Evolutionary conservation across 805 yeast species (phyloP).

Genomic region (Candida ulmi): DNA sequence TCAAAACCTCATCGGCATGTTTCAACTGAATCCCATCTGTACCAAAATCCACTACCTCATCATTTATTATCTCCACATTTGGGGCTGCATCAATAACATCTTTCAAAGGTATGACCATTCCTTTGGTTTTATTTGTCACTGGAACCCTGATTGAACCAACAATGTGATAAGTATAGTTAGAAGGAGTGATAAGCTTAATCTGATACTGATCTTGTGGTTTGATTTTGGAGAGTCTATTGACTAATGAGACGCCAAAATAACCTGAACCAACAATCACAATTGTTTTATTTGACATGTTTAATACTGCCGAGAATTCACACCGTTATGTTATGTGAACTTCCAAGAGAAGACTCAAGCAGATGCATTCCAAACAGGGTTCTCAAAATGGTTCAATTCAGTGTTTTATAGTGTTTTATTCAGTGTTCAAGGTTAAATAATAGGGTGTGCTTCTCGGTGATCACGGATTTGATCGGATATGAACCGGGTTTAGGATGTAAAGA

Average conservation of each 20-base stretch:
- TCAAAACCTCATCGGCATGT: constrained; percentile 2
- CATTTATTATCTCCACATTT: constrained; percentile 18
- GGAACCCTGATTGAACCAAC: constrained; percentile 16
- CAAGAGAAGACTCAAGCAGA: too few relatives aligned
- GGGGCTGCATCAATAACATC: constrained; percentile 12
- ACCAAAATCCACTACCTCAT: constrained; percentile 16
- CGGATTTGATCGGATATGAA: too few relatives aligned
- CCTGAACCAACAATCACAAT: constrained; percentile 9
- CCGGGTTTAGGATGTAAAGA: too few relatives aligned
- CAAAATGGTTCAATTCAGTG: too few relatives aligned
- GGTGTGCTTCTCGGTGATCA: too few relatives aligned
- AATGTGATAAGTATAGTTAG: constrained; percentile 11
- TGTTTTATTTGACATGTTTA: too few relatives aligned
- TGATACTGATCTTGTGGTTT: not conserved
- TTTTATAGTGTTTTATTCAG: too few relatives aligned
- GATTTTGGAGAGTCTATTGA: constrained; percentile 13
- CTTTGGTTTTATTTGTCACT: constrained; percentile 13
- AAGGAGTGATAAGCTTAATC: constrained; percentile 12
- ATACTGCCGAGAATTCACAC: too few relatives aligned
- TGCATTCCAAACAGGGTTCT: too few relatives aligned
- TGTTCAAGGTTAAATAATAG: too few relatives aligned
- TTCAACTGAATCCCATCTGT: constrained; percentile 11
- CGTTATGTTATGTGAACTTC: too few relatives aligned
- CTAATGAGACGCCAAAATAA: constrained; percentile 16
- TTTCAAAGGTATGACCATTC: constrained; percentile 13